Evolutionary conservation across 2,329 filamentous ascomycete species (phyloP), one percentile per base, ranked within the genome.

Genomic region (Aspergillus neoniger): DNA sequence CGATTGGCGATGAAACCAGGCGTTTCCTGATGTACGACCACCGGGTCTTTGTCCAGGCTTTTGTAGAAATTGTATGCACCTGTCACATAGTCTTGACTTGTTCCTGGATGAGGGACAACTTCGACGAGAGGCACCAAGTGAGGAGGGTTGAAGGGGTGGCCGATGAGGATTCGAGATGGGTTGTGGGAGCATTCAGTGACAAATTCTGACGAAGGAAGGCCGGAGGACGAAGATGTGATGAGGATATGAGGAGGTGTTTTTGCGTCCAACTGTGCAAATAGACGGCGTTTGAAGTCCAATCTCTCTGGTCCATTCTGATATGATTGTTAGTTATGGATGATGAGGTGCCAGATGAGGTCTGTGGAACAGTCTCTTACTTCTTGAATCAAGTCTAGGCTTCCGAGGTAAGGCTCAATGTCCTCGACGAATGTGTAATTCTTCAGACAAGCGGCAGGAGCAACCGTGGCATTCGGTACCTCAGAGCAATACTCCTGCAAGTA

Each of bases 1-100:
- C 81, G 72, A 66, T 82, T 82, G 15, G 78, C 80, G 7, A 81
- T 72, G 57, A 79, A 77, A 0, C 80, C 80, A 2, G 75, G 71
- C 0, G 75, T 72, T 61, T 82, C 79, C 49, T 79, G 74, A 57
- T 73, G 70, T 21, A 81, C 70, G 21, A 76, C 69, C 1, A 80
- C 71, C 0, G 80, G 72, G 19, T 74, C 73, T 62, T 80, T 80
- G 5, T 77, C 80, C 2, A 80, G 64, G 5, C 43, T 61, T 8
- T 64, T 65, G 67, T 81, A 82, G 60, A 81, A 81, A 4, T 25
- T 2, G 4, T 39, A 12, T 6, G 59, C 59, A n/a, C 49, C 23
- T 1, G 55, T 49, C 14, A 58, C 39, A n/a, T 30, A 23, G 14
- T 28, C 49, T 6, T 19, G 10, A n/a, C 32, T 23, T 3, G 59